Evolutionary conservation across 345 rosid genomes (phyloP), one percentile per base, ranked within the genome.

Genomic region (Euphorbia pulcherrima): DNA sequence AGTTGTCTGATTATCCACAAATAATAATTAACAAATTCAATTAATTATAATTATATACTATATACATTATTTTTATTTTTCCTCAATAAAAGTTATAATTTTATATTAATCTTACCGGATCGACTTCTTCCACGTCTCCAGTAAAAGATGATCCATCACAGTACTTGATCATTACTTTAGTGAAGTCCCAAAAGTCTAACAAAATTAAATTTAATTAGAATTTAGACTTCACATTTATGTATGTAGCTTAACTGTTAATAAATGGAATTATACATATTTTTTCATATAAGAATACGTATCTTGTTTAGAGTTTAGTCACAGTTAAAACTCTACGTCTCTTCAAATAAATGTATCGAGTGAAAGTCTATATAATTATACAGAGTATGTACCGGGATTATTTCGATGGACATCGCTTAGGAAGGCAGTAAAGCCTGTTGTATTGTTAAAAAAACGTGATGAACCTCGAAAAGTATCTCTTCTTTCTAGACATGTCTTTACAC

Each of bases 111-210:
- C 88, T 83, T 73, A 90, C 96, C 24, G 88, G 86, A 68, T 89
- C 75, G 21, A 91, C 95, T 57, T 77, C 83, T 79, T 84, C 82
- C n/a, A 88, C 89, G 71, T 95, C 93, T 39, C 99, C 97, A 41
- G 97, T 89, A 68, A 87, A 92, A 0, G 99, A 92, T 71, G 97
- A 76, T 2, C 97, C 97, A 54, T 95, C 97, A 50, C 97, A 95
- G 77, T 95, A 95, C 76, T 96, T 81, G 68, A 95, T 79, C 81
- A 87, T 90, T 65, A 95, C 78, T 75, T 89, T 75, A 60, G 92
- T 94, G 96, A 97, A 94, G 65, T 92, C 86, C 80, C 84, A 83
- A 56, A 88, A 92, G 61, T 89, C 99, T 94, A 83, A 6, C 6
- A 27, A 2, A 53, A 53, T 9, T 53, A 4, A n/a, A 53, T 44